Evolutionary conservation across 192 early-diverging fungal genomes (phyloP).

Genomic region (Linnemannia elongata): DNA sequence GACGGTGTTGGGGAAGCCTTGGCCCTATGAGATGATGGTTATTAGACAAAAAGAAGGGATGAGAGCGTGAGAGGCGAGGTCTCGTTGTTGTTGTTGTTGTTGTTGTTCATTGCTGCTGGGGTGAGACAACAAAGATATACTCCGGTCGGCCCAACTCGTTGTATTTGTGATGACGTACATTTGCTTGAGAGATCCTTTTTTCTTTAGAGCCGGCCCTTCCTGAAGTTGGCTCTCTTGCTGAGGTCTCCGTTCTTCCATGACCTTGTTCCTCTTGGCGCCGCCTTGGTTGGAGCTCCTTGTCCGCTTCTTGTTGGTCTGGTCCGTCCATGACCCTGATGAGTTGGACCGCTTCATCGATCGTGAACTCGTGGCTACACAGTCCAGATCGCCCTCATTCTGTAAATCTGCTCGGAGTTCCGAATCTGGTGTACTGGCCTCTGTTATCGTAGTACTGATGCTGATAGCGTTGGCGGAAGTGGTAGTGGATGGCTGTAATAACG

Average conservation of each 20-base stretch:
- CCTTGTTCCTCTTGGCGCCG: conserved; percentile 28
- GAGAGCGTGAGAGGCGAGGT: background rate
- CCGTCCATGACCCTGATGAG: conserved; percentile 3
- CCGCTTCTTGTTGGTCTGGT: conserved; percentile 22
- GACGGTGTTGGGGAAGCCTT: background rate
- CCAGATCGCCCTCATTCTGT: conserved; percentile 10
- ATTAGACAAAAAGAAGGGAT: background rate
- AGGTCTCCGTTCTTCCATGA: background rate
- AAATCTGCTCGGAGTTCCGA: background rate
- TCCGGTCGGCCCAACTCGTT: conserved; percentile 3
- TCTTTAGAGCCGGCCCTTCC: background rate
- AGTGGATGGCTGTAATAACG: background rate
- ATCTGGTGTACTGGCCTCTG: background rate
- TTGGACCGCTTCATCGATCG: conserved; percentile 20
- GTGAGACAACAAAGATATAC: conserved; percentile 1
- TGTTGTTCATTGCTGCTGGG: background rate
- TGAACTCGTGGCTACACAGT: conserved; percentile 13
- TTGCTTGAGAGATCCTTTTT: conserved; percentile 10
- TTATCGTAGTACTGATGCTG: background rate
- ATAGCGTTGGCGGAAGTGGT: background rate
- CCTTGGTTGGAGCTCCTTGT: conserved; percentile 18
- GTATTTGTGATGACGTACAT: conserved; percentile 14
- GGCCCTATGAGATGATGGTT: background rate
- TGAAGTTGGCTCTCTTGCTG: background rate
- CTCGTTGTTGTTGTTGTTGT: background rate